Percentiles rank a stretch among this genome's conserved stretches.
Evolutionary conservation across 257 asterid genomes (phyloP).

Genomic region (Solanum bulbocastanum): DNA sequence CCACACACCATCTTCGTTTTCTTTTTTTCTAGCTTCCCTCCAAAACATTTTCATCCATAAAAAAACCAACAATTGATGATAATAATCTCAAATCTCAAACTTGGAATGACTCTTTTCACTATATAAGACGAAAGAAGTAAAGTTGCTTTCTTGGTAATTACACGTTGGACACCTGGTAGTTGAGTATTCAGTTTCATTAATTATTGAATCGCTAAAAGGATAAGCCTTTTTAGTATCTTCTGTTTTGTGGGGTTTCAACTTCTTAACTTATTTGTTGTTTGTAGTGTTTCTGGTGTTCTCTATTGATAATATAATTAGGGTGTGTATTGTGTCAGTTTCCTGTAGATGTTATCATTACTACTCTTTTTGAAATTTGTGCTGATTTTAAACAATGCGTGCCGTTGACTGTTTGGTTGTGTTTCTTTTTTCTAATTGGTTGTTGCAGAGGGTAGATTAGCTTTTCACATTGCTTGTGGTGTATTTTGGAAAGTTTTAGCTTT

Average conservation of each 20-base stretch:
- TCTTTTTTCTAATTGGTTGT: background rate
- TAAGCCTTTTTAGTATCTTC: background rate
- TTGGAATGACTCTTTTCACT: background rate
- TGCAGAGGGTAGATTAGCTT: conserved; percentile 3
- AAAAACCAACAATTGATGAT: background rate
- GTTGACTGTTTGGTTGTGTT: conserved; percentile 23
- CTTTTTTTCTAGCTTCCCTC: conserved; percentile 1
- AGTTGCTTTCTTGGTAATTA: background rate
- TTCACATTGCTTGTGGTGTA: conserved; percentile 3
- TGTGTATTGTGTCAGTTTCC: background rate
- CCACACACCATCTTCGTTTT: background rate
- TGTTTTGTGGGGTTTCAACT: background rate
- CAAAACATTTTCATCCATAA: conserved; percentile 3
- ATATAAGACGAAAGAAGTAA: background rate
- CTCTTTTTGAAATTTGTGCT: conserved; percentile 3
- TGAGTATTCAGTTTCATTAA: background rate
- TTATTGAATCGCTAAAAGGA: background rate
- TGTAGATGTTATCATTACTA: background rate
- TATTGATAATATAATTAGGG: background rate
- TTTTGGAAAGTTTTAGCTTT: background rate
- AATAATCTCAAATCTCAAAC: background rate
- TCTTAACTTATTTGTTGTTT: background rate
- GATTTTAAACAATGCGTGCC: conserved; percentile 22
- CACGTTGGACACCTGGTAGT: background rate
- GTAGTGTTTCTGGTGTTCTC: background rate